Evolutionary conservation across 148 eudicot genomes (phyloP).

Genomic region (Rhododendron kiyosumense): DNA sequence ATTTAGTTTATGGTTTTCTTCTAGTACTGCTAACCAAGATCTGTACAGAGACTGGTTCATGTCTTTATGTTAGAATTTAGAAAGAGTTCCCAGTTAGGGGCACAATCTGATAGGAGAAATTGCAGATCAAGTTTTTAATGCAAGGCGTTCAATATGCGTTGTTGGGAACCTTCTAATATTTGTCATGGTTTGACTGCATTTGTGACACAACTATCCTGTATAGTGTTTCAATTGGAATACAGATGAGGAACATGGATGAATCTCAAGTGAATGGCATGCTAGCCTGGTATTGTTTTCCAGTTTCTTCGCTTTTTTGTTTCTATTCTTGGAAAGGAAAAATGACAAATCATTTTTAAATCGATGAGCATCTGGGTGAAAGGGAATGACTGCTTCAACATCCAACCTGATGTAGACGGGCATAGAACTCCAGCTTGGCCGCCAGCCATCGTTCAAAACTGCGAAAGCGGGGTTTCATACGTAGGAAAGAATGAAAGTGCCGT

Average conservation of each 20-base stretch:
- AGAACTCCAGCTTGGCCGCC: neutral
- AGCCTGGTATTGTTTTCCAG: neutral
- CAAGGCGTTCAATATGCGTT: neutral
- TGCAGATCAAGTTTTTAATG: slow-evolving; percentile 1
- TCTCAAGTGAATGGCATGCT: neutral
- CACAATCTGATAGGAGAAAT: neutral
- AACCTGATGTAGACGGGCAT: neutral
- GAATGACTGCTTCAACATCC: neutral
- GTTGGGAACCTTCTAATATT: neutral
- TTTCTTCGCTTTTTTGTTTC: neutral
- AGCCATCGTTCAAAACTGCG: neutral
- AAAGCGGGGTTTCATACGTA: neutral
- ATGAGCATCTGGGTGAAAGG: neutral
- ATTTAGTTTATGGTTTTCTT: slow-evolving; percentile 5
- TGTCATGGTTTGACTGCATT: neutral
- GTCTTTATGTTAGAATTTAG: slow-evolving; percentile 8
- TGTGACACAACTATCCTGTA: too few relatives aligned
- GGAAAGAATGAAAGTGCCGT: neutral
- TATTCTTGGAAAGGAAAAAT: neutral
- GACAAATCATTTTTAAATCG: neutral
- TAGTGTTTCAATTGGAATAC: neutral
- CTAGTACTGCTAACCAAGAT: slow-evolving; percentile 10
- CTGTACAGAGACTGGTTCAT: slow-evolving; percentile 20
- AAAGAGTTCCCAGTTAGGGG: slow-evolving; percentile 4
- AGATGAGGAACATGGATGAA: neutral